Evolutionary conservation across 139 green algal species (phyloP).

Genomic region (Closterium sp.): DNA sequence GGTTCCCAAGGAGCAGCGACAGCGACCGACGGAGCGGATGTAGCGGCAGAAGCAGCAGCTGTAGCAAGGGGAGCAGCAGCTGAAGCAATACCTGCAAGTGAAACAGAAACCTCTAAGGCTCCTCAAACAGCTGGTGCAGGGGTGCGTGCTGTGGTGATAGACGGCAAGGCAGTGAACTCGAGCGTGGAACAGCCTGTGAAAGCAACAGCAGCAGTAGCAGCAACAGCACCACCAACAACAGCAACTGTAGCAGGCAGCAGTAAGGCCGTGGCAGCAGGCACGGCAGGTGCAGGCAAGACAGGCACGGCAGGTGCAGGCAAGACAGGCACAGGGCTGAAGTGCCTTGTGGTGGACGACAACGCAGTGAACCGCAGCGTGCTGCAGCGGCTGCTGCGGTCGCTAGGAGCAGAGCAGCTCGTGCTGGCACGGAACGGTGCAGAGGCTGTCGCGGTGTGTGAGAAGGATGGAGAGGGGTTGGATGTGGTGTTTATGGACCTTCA

Average conservation of each 20-base stretch:
- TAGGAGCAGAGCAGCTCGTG: neutral
- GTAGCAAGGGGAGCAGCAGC: neutral
- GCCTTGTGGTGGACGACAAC: neutral
- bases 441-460: neutral
- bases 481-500: neutral
- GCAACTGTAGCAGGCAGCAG: neutral
- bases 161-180: neutral
- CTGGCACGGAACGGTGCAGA: neutral
- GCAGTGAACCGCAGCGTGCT: neutral
- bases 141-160: neutral
- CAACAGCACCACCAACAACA: neutral
- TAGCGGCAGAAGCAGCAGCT: neutral
- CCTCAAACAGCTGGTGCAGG: neutral
- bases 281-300: neutral
- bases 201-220: neutral
- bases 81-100: neutral
- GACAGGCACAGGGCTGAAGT: neutral
- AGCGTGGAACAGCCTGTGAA: neutral
- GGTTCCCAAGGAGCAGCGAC: neutral
- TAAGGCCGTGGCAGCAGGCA: no score
- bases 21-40: neutral
- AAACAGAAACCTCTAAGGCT: neutral
- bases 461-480: neutral
- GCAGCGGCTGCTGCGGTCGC: neutral
- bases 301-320: neutral